phyloP scores from a whole-genome alignment of 1,284 basidiomycete species.

The Peniophora sp. region DNA sequence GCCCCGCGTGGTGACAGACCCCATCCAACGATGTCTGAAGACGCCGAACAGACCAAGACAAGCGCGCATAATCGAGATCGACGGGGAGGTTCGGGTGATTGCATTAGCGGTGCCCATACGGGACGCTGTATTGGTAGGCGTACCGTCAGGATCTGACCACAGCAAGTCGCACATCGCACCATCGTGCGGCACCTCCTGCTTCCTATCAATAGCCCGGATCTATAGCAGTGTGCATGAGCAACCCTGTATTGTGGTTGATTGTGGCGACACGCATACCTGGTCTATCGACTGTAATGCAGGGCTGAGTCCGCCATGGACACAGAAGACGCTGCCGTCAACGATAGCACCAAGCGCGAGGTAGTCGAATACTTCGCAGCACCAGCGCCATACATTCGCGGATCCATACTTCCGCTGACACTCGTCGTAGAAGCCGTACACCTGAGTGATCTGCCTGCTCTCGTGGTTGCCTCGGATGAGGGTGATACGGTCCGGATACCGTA shows the following conservation, averaged over 20 bases:
- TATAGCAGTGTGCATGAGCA: slow-evolving; percentile 22
- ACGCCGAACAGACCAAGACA: not conserved
- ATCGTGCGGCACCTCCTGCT: slow-evolving; percentile 99
- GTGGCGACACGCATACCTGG: slow-evolving; percentile 50
- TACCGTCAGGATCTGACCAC: slow-evolving; percentile 98
- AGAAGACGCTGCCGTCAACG: slow-evolving; percentile 91
- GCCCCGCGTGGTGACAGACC: slow-evolving; percentile 95
- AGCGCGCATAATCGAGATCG: not conserved
- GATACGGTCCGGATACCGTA: slow-evolving; percentile 95
- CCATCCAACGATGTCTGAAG: slow-evolving; percentile 85
- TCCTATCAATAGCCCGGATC: slow-evolving; percentile 93
- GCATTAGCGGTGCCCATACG: not conserved
- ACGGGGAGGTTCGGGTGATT: not conserved
- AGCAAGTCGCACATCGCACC: slow-evolving; percentile 98
- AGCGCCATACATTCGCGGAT: slow-evolving; percentile 92
- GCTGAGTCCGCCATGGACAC: slow-evolving; percentile 90
- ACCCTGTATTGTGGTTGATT: not conserved
- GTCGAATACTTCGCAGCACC: slow-evolving; percentile 98
- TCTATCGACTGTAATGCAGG: slow-evolving; percentile 80
- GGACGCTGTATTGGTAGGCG: slow-evolving; percentile 1
- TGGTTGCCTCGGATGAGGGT: slow-evolving; percentile 98
- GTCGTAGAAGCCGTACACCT: slow-evolving; percentile 99
- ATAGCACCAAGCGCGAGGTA: slow-evolving; percentile 92
- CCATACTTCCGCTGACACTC: slow-evolving; percentile 98
- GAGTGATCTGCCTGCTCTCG: slow-evolving; percentile 97